Evolutionary conservation across 2,329 filamentous ascomycete species (phyloP).

Genomic region (Sclerotinia trifoliorum): DNA sequence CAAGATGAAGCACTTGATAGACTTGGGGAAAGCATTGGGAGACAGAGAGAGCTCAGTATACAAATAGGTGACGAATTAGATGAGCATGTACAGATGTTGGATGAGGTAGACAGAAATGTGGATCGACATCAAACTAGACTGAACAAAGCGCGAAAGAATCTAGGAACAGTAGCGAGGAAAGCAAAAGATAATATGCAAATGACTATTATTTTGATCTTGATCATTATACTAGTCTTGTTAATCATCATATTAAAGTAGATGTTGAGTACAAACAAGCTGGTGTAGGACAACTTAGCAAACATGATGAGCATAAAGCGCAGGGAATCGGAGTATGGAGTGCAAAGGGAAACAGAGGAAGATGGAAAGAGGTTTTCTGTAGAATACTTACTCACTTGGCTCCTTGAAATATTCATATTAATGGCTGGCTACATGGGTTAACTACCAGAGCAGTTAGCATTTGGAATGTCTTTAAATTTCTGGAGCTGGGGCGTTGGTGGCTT

Average conservation of each 20-base stretch:
- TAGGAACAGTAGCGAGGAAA: conserved; percentile 70
- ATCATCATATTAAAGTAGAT: conserved; percentile 62
- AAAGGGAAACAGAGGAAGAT: background rate
- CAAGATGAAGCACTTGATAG: conserved; percentile 93
- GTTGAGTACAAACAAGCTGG: background rate
- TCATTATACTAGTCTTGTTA: conserved; percentile 64
- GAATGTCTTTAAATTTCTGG: background rate
- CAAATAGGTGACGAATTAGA: conserved; percentile 97
- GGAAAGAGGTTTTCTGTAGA: background rate
- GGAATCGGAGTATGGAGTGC: conserved; percentile 8
- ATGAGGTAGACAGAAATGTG: conserved; percentile 80
- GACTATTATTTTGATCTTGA: conserved; percentile 67
- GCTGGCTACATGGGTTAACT: background rate
- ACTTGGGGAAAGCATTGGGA: conserved; percentile 79
- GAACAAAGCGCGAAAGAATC: conserved; percentile 67
- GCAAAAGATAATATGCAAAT: conserved; percentile 85
- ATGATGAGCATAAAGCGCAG: background rate
- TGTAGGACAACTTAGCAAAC: background rate
- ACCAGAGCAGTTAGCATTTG: too few species aligned
- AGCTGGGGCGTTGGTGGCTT: background rate
- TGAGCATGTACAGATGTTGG: conserved; percentile 81
- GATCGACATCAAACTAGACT: conserved; percentile 78
- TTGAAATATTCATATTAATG: background rate
- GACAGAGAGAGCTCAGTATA: conserved; percentile 89
- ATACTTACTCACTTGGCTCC: background rate